Conservation (phyloP, 257 asterid species). For the Scutellaria minor region DNA sequence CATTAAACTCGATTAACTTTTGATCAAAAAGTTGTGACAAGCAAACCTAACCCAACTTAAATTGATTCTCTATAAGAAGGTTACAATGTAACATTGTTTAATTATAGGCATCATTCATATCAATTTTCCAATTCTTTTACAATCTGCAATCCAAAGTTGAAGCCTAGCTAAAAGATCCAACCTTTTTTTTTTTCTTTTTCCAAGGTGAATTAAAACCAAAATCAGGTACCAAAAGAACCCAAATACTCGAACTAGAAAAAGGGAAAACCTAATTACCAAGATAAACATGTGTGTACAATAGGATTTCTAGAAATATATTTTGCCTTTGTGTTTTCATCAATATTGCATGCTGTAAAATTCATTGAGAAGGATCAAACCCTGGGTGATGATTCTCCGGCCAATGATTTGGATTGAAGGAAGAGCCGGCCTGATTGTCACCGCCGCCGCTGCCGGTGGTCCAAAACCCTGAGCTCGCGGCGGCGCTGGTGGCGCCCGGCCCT, state of each 20-base stretch:
- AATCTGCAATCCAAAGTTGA: conserved; percentile 26
- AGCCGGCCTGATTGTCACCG: conserved; percentile 32
- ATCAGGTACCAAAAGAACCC: conserved; percentile 25
- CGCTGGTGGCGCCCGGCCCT: conserved; percentile 33
- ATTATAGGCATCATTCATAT: conserved; percentile 27
- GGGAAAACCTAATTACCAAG: conserved; percentile 7
- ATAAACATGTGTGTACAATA: conserved; percentile 12
- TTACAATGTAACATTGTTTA: conserved; percentile 30
- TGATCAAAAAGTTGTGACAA: conserved; percentile 46
- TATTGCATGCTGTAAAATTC: conserved; percentile 16
- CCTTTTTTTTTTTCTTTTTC: not conserved
- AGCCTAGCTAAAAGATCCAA: not conserved
- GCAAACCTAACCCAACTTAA: conserved; percentile 45
- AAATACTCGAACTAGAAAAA: conserved; percentile 21
- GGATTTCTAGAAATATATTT: conserved; percentile 3
- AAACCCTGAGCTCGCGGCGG: conserved; percentile 33
- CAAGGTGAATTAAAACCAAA: conserved; percentile 12
- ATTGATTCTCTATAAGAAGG: conserved; percentile 48
- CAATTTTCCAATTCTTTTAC: conserved; percentile 22
- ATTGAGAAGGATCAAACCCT: conserved; percentile 47
- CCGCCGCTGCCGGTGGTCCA: conserved; percentile 33
- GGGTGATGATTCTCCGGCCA: conserved; percentile 44
- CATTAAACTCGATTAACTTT: conserved; percentile 41
- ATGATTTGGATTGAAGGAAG: conserved; percentile 48
- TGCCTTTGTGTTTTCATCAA: not conserved